Base-by-base conservation (phyloP, 768 basidiomycete genomes). In the Suillus tomentosus region DNA sequence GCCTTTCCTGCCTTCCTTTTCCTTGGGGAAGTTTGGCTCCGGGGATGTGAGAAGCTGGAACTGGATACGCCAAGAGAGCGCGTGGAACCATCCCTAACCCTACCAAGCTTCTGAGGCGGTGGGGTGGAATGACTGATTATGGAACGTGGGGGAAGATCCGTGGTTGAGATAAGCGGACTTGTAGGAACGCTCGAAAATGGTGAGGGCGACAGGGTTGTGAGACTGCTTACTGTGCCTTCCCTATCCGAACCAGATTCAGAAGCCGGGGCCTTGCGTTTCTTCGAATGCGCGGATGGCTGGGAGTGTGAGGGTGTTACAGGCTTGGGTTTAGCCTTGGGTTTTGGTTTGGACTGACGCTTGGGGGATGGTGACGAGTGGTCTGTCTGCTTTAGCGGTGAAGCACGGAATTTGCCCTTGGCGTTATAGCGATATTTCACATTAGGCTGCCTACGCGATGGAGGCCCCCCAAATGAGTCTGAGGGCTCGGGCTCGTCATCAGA, bases 361-460 rank as follows among this genome's bases (percentile, higher is more conserved):
- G 27, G 22, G 22, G 74, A 76, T 67, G 74, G 77, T 64, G 76
- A 72, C 66, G 73, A 51, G 31, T 37, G 74, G 60, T 73, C 74
- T 42, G 40, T 8, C 40, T 58, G 57, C 34, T 68, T 76, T 64
- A 76, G 67, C 42, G 74, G 74, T 15, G 74, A 76, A 50, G 75
- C 77, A 9, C 67, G 75, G 6, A 76, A 74, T 58, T 76, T 76
- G 22, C 76, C 74, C 11, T 72, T 70, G 56, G 72, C 75, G 6
- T 58, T 73, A 62, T 76, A 76, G 61, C 74, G 74, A 63, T 71
- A 76, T 59, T 77, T 77, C 65, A 76, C 69, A 45, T 67, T 65
- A 63, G 70, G 72, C 65, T 73, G 61, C 47, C 60, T 67, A 14
- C 64, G 68, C 0, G 70, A 34, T 1, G 58, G 37, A 40, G 74